Base-by-base conservation (phyloP, 2,329 filamentous ascomycete genomes). In the Ophiosphaerella narmari region DNA sequence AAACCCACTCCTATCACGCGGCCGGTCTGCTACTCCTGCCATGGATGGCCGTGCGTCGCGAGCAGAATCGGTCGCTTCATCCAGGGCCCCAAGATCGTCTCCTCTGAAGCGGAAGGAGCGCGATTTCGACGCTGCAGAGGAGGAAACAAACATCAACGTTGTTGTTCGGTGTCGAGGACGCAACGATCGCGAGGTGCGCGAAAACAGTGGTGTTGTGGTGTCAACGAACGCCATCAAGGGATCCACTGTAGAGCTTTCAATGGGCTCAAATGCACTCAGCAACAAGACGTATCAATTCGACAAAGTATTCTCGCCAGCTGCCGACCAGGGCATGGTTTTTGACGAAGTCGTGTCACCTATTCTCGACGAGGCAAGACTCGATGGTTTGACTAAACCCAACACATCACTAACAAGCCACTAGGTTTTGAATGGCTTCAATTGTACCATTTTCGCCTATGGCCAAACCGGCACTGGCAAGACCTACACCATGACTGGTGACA, bases 401-500 rank as follows among this genome's bases (percentile, higher is more conserved):
- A 11, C 3, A 12, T n/a, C 39, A 23, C 48, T 69, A 37, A 65
- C 18, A 21, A 6, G 5, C 4, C 9, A 7, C 0, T 61, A 96
- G 91, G 96, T 97, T 81, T 82, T 99, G 36, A 83, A 86, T 21
- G 94, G 94, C 44, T 97, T 90, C 77, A 99, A 99, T 73, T 99
- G 94, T 76, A 99, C 94, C 5, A 96, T 99, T 52, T 99, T 99
- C 66, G 94, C 94, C 31, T 99, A 99, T 72, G 94, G 94, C 23
- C 94, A 99, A 73, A 99, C 94, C 0, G 94, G 94, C 38, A 99
- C 94, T 0, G 94, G 94, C 63, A 99, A 99, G 74, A 99, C 94
- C 12, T 99, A 99, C 74, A 99, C 94, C 21, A 99, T 99, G 94
- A 96, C 93, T 0, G 94, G 94, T 47, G 93, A 99, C 73, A 97